A percentile compares a stretch with the other conserved stretches of the same genome.
Evolutionary conservation across 164 flowering plant genomes (phyloP).

Genomic region (Hamamelis virginiana): DNA sequence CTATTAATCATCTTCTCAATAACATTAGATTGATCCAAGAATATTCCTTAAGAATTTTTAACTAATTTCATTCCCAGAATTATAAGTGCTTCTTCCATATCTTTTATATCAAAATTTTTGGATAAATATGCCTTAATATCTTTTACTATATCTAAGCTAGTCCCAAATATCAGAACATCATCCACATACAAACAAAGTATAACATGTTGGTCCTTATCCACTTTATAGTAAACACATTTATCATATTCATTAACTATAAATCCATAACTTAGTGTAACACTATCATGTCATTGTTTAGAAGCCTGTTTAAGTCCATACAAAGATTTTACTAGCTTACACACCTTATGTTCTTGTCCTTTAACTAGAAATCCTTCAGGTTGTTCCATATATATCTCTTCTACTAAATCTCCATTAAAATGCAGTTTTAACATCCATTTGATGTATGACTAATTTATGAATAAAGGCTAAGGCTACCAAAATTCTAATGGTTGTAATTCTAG

Average conservation of each 20-base stretch:
- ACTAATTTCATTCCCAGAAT: not conserved
- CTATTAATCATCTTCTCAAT: slow-evolving; percentile 6
- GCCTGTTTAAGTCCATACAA: not conserved
- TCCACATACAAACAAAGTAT: not conserved
- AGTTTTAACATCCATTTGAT: slow-evolving; percentile 4
- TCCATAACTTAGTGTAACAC: not conserved
- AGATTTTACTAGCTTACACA: not conserved
- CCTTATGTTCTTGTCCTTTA: not conserved
- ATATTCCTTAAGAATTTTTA: not conserved
- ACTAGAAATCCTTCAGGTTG: not conserved
- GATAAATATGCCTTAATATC: not conserved
- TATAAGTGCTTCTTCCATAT: slow-evolving; percentile 3
- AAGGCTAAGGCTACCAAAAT: not conserved
- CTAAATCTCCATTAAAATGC: not conserved
- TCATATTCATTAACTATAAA: not conserved
- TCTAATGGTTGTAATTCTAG: not conserved
- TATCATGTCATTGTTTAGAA: not conserved
- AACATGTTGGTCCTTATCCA: not conserved
- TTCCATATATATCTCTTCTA: not conserved
- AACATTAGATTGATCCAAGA: not conserved
- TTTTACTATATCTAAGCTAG: not conserved
- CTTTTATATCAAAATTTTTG: slow-evolving; percentile 11
- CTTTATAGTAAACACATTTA: not conserved
- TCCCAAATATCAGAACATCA: not conserved
- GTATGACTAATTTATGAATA: not conserved